Percentiles rank a stretch among this genome's conserved stretches.
These are phyloP conservation scores for Podila verticillata DNA, from an alignment of 192 early-diverging fungal genomes.

Conservation along the genomic window DNA sequence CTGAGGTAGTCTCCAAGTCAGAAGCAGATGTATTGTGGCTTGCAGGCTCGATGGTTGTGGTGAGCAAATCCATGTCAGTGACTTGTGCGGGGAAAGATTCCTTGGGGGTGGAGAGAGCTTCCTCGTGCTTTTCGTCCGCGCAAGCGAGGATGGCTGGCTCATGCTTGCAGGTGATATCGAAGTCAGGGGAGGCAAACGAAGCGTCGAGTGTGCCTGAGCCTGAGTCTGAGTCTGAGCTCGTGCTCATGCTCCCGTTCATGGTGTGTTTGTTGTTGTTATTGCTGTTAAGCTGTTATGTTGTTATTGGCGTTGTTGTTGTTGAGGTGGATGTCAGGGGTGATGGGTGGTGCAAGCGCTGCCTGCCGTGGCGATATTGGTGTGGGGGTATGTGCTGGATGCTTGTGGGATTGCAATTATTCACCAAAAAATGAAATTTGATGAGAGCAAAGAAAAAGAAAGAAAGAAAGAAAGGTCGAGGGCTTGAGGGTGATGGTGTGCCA, in stretches of 20 bases:
- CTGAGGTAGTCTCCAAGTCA: not conserved
- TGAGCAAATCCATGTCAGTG: not conserved
- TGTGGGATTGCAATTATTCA: not conserved
- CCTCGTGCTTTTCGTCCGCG: conserved; percentile 10
- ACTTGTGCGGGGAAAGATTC: not conserved
- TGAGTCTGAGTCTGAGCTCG: not conserved
- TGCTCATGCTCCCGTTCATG: not conserved
- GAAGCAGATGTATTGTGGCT: not conserved
- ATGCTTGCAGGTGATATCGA: conserved; percentile 16
- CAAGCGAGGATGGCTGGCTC: not conserved
- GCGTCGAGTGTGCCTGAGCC: not conserved
- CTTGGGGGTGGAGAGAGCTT: not conserved
- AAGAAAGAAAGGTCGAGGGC: too few species aligned
- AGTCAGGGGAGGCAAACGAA: not conserved
- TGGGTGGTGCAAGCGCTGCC: not conserved
- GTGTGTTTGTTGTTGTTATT: not conserved
- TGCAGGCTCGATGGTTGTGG: not conserved
- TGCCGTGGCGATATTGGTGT: not conserved
- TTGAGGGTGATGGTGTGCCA: too few species aligned
- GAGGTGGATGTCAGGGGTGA: not conserved
- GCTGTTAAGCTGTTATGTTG: not conserved
- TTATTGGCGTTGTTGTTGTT: conserved; percentile 1
- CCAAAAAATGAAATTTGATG: too few species aligned
- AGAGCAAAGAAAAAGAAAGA: too few species aligned
- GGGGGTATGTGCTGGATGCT: not conserved